Percentiles rank a stretch among this genome's conserved stretches.
Evolutionary conservation across 495 filamentous ascomycete species (phyloP).

Genomic region (Penicillium silybi): DNA sequence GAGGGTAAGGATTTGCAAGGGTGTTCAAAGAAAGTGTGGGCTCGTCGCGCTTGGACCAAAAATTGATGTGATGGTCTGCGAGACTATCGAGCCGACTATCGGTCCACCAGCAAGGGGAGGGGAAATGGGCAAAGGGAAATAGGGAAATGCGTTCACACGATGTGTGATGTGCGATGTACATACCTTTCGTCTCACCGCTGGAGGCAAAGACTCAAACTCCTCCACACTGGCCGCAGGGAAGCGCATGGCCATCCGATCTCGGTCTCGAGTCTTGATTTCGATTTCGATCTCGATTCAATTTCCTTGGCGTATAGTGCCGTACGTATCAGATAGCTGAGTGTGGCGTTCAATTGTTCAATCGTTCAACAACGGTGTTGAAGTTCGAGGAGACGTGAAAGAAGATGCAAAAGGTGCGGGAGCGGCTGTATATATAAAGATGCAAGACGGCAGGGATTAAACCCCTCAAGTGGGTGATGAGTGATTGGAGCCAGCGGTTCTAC

Average conservation of each 20-base stretch:
- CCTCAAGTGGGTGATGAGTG: neutral
- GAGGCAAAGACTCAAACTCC: slow-evolving; percentile 34
- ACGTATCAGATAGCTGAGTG: neutral
- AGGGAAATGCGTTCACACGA: neutral
- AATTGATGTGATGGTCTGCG: neutral
- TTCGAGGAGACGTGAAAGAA: neutral
- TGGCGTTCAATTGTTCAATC: neutral
- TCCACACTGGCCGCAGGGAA: slow-evolving; percentile 13
- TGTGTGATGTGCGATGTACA: neutral
- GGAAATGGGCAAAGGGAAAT: neutral
- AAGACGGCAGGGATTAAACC: neutral
- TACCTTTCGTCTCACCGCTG: slow-evolving; percentile 37
- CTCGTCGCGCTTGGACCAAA: neutral
- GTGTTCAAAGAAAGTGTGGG: neutral
- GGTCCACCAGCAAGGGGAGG: neutral
- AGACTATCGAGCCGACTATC: slow-evolving; percentile 7
- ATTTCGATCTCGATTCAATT: neutral
- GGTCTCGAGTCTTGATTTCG: neutral
- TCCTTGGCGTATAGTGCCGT: neutral
- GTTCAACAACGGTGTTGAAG: too few relatives aligned
- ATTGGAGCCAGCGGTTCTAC: neutral
- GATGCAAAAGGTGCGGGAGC: neutral
- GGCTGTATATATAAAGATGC: neutral
- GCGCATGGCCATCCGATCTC: neutral
- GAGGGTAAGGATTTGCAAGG: neutral